Percentiles rank a stretch among this genome's conserved stretches.
phyloP scores from a whole-genome alignment of 805 yeast species.

The Zygosaccharomyces lentus region DNA sequence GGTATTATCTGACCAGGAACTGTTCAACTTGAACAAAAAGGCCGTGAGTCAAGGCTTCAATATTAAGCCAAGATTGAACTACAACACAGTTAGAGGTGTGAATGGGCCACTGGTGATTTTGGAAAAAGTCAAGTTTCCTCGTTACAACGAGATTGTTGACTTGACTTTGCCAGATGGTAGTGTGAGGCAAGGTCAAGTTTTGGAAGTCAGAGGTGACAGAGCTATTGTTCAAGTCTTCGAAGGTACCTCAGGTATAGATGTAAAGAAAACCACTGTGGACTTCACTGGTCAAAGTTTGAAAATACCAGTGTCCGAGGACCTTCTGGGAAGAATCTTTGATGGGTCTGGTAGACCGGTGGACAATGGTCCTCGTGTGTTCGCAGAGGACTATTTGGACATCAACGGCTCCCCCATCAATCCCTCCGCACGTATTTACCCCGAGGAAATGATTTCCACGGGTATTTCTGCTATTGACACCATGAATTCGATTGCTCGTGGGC shows the following conservation, averaged over 20 bases:
- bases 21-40: conserved; percentile 74
- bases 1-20: conserved; percentile 38
- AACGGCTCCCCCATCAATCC: conserved; percentile 99
- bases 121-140: conserved; percentile 81
- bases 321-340: conserved; percentile 95
- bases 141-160: conserved; percentile 94
- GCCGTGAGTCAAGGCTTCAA: conserved; percentile 91
- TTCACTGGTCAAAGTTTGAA: conserved; percentile 93
- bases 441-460: conserved; percentile 99
- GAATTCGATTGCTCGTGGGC: conserved; percentile 99
- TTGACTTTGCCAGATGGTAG: conserved; percentile 95
- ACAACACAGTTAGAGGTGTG: conserved; percentile 97
- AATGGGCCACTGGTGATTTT: conserved; percentile 96
- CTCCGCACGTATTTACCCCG: conserved; percentile 96
- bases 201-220: conserved; percentile 94
- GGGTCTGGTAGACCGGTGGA: conserved; percentile 99
- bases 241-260: conserved; percentile 98
- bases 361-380: conserved; percentile 96
- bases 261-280: conserved; percentile 94
- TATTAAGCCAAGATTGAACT: conserved; percentile 83
- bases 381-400: conserved; percentile 97
- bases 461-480: conserved; percentile 97
- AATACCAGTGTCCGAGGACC: conserved; percentile 94
- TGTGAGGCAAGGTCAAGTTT: conserved; percentile 92
- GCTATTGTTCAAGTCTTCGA: conserved; percentile 99